These are phyloP conservation scores for Melanogaster broomeanus DNA, from an alignment of 768 basidiomycete genomes.

Conservation along the genomic window DNA sequence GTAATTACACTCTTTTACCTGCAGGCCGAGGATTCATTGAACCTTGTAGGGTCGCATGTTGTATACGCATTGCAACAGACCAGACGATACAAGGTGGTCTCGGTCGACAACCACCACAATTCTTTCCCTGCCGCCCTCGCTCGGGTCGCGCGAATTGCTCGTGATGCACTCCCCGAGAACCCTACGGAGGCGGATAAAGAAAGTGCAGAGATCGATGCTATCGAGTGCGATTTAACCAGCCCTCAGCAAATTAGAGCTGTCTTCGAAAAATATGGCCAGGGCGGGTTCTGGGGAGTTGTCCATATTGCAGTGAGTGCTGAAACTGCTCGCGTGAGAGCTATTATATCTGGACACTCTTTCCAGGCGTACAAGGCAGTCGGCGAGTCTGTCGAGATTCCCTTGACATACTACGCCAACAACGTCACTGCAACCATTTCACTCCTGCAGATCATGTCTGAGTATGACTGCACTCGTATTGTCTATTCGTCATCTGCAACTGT, in stretches of 20 bases:
- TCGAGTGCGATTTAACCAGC: constrained; percentile 74
- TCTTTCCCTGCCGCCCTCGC: constrained; percentile 75
- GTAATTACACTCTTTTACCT: constrained; percentile 38
- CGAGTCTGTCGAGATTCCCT: constrained; percentile 90
- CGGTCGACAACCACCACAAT: constrained; percentile 95
- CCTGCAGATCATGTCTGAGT: constrained; percentile 83
- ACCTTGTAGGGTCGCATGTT: constrained; percentile 82
- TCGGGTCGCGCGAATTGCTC: constrained; percentile 80
- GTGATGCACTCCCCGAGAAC: constrained; percentile 64
- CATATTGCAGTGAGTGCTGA: constrained; percentile 81
- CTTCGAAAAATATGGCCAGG: constrained; percentile 83
- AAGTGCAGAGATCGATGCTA: constrained; percentile 70
- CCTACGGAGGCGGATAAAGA: constrained; percentile 69
- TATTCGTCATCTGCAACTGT: constrained; percentile 99
- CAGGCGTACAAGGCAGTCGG: constrained; percentile 98
- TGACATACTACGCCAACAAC: constrained; percentile 94
- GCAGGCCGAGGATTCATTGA: constrained; percentile 9
- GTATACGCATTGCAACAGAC: constrained; percentile 85
- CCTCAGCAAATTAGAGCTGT: constrained; percentile 71
- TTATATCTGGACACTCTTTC: constrained; percentile 2
- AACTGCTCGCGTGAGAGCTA: background rate
- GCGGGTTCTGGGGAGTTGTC: constrained; percentile 94
- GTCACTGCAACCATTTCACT: constrained; percentile 86
- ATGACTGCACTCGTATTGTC: constrained; percentile 82
- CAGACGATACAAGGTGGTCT: constrained; percentile 87